Evolutionary conservation across 768 basidiomycete species (phyloP).

Genomic region (Rhizopogon vulgaris): DNA sequence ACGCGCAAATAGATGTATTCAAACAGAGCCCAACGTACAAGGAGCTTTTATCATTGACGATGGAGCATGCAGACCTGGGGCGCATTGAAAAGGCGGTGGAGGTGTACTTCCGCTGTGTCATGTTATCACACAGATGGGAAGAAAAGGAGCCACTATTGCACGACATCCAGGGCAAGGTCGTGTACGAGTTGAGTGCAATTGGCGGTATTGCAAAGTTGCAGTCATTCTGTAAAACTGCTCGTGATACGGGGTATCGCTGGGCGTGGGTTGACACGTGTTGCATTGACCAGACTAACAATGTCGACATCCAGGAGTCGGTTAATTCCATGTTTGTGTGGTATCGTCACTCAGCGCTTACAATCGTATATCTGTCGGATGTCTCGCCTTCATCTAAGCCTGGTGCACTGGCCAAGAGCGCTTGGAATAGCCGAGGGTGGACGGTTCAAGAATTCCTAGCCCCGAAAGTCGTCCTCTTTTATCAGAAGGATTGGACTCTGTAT

Average conservation of each 20-base stretch:
- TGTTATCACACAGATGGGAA: slow-evolving; percentile 1
- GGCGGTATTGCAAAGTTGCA: background rate
- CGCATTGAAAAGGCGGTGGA: background rate
- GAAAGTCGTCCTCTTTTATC: background rate
- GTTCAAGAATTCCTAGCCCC: background rate
- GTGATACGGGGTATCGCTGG: background rate
- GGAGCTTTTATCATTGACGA: background rate
- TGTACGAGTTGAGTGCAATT: background rate
- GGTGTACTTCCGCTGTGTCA: background rate
- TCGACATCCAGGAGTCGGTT: slow-evolving; percentile 8
- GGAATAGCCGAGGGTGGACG: background rate
- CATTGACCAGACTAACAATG: slow-evolving; percentile 5
- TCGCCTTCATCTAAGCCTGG: background rate
- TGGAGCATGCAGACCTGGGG: background rate
- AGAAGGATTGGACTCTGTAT: background rate
- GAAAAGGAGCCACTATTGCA: background rate
- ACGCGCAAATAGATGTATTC: background rate
- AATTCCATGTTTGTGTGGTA: slow-evolving; percentile 12
- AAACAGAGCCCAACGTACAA: background rate
- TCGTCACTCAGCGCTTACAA: slow-evolving; percentile 4
- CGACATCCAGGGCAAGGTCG: background rate
- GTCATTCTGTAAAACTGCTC: background rate
- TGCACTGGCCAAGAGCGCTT: background rate
- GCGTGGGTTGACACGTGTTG: slow-evolving; percentile 7
- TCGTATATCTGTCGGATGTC: slow-evolving; percentile 2